phyloP scores from a whole-genome alignment of 2,329 filamentous ascomycete genomes.

The Ophiocordyceps camponoti-saundersi region DNA sequence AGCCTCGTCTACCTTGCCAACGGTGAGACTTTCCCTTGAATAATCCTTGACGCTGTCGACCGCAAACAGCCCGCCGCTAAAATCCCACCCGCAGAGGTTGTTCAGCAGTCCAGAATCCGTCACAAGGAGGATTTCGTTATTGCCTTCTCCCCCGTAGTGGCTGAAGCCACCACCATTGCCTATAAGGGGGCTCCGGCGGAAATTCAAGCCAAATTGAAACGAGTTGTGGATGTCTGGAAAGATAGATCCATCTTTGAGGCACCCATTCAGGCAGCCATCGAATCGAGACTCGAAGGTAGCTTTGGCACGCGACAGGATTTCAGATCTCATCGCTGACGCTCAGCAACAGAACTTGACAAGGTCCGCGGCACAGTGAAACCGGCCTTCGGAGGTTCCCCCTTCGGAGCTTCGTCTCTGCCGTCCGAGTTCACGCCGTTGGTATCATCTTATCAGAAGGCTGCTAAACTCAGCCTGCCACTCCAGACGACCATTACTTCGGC shows the following conservation, averaged over 20 bases:
- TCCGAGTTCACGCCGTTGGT: conserved; percentile 63
- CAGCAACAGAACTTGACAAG: conserved; percentile 42
- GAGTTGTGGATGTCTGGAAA: conserved; percentile 91
- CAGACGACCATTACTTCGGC: conserved; percentile 53
- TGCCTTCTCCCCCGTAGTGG: conserved; percentile 82
- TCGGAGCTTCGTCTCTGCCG: conserved; percentile 44
- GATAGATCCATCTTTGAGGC: conserved; percentile 70
- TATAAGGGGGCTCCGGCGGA: conserved; percentile 82
- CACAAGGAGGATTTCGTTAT: conserved; percentile 84
- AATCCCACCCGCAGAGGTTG: conserved; percentile 57
- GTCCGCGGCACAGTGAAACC: conserved; percentile 33
- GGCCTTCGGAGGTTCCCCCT: conserved; percentile 36
- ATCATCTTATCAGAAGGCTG: conserved; percentile 53
- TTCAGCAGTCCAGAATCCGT: conserved; percentile 86
- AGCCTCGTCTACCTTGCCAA: conserved; percentile 93
- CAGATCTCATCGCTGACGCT: conserved; percentile 3
- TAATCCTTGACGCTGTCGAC: neutral
- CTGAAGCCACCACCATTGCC: conserved; percentile 75
- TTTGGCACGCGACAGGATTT: no score
- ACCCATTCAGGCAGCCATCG: conserved; percentile 65
- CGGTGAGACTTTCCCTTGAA: conserved; percentile 32
- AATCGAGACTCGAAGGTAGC: conserved; percentile 62
- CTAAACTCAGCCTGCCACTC: conserved; percentile 53
- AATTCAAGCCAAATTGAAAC: conserved; percentile 69
- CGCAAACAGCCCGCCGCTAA: neutral